Conservation (phyloP, 2,329 filamentous ascomycete genomes). For the Colletotrichum horii region DNA sequence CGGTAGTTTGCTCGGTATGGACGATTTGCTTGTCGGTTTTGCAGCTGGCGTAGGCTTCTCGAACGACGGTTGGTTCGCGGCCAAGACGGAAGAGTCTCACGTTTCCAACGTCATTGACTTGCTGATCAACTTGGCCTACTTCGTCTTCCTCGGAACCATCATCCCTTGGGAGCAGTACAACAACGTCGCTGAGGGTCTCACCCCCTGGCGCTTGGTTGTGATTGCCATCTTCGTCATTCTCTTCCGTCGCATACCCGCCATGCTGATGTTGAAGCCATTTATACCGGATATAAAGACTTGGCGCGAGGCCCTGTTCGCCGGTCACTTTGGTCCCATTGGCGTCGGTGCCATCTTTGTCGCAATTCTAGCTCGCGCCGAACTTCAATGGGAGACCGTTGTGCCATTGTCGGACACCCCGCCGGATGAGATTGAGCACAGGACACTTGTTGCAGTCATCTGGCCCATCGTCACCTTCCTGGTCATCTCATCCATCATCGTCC, state of each 20-base stretch:
- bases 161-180: constrained; percentile 97
- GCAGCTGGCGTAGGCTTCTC: constrained; percentile 97
- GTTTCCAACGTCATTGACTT: constrained; percentile 99
- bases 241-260: constrained; percentile 94
- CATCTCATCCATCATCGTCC: constrained; percentile 90
- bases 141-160: constrained; percentile 96
- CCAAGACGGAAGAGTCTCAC: constrained; percentile 98
- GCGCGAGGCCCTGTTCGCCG: constrained; percentile 95
- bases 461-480: constrained; percentile 95
- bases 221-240: constrained; percentile 93
- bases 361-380: constrained; percentile 89
- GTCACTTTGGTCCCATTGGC: constrained; percentile 96
- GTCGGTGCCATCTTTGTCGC: constrained; percentile 96
- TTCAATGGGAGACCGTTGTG: constrained; percentile 78
- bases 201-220: constrained; percentile 90
- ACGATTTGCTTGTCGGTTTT: constrained; percentile 94
- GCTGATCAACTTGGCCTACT: constrained; percentile 95
- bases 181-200: constrained; percentile 71
- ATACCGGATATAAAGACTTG: constrained; percentile 98
- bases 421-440: constrained; percentile 60
- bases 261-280: constrained; percentile 87
- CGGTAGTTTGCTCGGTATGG: constrained; percentile 87
- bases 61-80: constrained; percentile 98
- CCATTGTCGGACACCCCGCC: constrained; percentile 70
- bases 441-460: constrained; percentile 88